These are phyloP conservation scores for Stereocaulon alpinum DNA, from an alignment of 495 filamentous ascomycete species.

Conservation along the genomic window DNA sequence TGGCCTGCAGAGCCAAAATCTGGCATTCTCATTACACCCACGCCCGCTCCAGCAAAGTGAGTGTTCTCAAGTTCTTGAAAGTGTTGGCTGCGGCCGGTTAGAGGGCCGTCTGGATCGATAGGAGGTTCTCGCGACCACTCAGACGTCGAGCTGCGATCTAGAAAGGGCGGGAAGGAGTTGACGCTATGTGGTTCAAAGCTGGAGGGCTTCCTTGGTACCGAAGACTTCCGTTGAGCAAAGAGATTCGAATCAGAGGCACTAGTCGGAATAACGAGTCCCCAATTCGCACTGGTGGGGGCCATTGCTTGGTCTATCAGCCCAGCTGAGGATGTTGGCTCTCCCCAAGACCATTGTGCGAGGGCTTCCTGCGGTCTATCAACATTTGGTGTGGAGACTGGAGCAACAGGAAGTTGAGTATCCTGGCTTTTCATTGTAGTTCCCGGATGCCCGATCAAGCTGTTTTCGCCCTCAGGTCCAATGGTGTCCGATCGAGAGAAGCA, in stretches of 20 bases:
- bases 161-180: neutral
- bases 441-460: too few relatives aligned
- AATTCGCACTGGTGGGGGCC: too few relatives aligned
- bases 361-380: too few relatives aligned
- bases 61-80: neutral
- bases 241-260: neutral
- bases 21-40: neutral
- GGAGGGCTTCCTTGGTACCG: neutral
- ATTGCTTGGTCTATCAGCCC: too few relatives aligned
- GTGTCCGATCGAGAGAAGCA: neutral
- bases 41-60: neutral
- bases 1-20: neutral
- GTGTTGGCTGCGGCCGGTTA: neutral
- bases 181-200: neutral
- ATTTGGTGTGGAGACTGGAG: too few relatives aligned
- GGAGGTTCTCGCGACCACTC: neutral
- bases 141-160: neutral
- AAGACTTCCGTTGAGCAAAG: neutral
- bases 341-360: too few relatives aligned
- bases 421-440: too few relatives aligned
- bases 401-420: too few relatives aligned
- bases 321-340: too few relatives aligned
- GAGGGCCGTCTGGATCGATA: neutral
- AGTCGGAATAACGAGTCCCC: neutral
- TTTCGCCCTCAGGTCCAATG: neutral